Evolutionary conservation across 2,329 filamentous ascomycete genomes (phyloP), one percentile per base, ranked within the genome.

Genomic region (Paraphoma sp.): DNA sequence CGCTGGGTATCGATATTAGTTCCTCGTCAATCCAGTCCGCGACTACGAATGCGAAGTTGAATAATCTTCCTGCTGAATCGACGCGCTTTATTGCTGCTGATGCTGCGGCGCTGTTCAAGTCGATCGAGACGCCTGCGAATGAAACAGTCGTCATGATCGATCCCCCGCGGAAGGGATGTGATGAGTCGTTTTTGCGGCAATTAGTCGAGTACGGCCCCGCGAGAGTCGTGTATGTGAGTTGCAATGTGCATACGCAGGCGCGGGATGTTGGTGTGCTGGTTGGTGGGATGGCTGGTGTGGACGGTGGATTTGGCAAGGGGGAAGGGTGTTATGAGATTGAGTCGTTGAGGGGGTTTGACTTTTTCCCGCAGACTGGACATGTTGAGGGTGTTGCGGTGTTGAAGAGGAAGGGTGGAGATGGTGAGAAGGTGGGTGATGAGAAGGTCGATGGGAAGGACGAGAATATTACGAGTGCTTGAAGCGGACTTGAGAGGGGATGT

Each of bases 171-270:
- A 99, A 98, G 77, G 95, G 95, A 9, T 98, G 95, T 74, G 94
- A 97, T 68, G 87, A 88, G 46, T 86, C 86, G 62, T 99, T 99
- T 76, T 79, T 99, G 42, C 78, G 81, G 14, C 95, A 99, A 80
- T 78, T 99, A 69, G 80, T 97, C 51, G 78, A 81, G 6, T 97
- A 91, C 69, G 90, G 85, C 0, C 94, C 95, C 0, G 83, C 84
- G 62, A 83, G 95, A 56, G 87, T 99, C 10, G 87, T 97, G 4
- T 99, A 99, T 75, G 94, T 99, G 41, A 96, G 91, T 73, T 99
- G 95, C 70, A 99, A 99, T 71, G 95, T 99, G 63, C 95, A 99
- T 74, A 98, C 94, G 8, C 95, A 98, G 83, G 95, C 95, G 12
- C 82, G 95, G 51, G 95, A 99, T 77, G 88, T 99, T 0, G 95